Percentiles rank a stretch among this genome's conserved stretches.
Conservation (phyloP, 2,329 filamentous ascomycete species). For the Calonectria hongkongensis region DNA sequence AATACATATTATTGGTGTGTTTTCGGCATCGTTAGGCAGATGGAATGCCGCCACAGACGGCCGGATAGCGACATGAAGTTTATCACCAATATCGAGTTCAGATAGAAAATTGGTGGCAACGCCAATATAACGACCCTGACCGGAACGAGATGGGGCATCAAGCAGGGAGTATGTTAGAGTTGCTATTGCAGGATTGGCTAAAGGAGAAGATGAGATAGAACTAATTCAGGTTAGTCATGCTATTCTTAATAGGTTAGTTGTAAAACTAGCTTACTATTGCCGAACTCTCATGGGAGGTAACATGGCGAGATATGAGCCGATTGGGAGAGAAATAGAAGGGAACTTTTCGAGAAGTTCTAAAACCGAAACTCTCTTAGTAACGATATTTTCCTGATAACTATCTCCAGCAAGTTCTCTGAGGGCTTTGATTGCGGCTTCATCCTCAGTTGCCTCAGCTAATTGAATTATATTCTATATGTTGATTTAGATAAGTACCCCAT, state of each 20-base stretch:
- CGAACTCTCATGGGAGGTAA: constrained; percentile 85
- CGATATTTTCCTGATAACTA: constrained; percentile 68
- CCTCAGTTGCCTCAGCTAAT: constrained; percentile 64
- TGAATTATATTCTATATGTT: too few relatives aligned
- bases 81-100: constrained; percentile 65
- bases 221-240: constrained; percentile 50
- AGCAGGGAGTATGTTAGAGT: constrained; percentile 83
- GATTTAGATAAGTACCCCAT: too few relatives aligned
- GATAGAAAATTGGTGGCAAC: constrained; percentile 78
- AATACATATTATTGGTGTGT: constrained; percentile 70
- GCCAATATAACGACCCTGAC: constrained; percentile 71
- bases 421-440: constrained; percentile 63
- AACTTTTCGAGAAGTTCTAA: constrained; percentile 82
- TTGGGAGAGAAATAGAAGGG: constrained; percentile 74
- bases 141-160: constrained; percentile 71
- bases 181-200: constrained; percentile 73
- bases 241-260: background rate
- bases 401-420: constrained; percentile 69
- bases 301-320: constrained; percentile 81
- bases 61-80: constrained; percentile 70
- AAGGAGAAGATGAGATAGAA: constrained; percentile 84
- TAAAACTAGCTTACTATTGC: constrained; percentile 74
- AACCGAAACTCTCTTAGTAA: constrained; percentile 75
- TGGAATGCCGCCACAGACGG: constrained; percentile 68
- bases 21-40: constrained; percentile 66